phyloP scores from a whole-genome alignment of 1,284 basidiomycete genomes.

The Pseudozyma sp. region DNA sequence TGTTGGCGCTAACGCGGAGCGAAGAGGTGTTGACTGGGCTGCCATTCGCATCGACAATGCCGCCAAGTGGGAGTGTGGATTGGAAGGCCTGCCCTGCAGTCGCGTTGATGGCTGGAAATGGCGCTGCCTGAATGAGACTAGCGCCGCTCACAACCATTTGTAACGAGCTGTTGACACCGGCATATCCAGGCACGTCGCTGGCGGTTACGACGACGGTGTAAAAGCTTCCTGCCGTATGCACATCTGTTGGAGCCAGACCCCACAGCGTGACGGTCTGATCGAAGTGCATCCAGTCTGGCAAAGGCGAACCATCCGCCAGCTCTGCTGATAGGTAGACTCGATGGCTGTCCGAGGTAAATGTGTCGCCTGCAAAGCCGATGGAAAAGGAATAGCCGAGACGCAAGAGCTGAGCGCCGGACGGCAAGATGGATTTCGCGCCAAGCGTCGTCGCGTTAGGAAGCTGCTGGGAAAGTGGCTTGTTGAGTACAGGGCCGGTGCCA shows the following conservation, averaged over 20 bases:
- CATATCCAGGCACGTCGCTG: conserved; percentile 57
- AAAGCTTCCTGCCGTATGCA: conserved; percentile 50
- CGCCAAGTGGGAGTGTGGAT: conserved; percentile 51
- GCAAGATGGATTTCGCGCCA: conserved; percentile 54
- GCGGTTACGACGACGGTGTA: conserved; percentile 60
- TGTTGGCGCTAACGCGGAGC: conserved; percentile 68
- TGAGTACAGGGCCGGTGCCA: conserved; percentile 56
- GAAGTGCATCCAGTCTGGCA: conserved; percentile 84
- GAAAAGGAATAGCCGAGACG: conserved; percentile 90
- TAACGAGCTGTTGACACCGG: conserved; percentile 55
- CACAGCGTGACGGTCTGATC: conserved; percentile 78
- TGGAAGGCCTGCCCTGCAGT: conserved; percentile 71
- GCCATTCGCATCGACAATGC: conserved; percentile 25
- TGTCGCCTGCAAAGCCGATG: conserved; percentile 81
- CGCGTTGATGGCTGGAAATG: conserved; percentile 72
- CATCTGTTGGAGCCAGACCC: conserved; percentile 77
- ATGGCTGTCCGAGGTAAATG: conserved; percentile 72
- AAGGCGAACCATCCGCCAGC: conserved; percentile 76
- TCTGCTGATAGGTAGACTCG: conserved; percentile 77
- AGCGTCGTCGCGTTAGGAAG: conserved; percentile 58
- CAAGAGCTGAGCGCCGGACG: conserved; percentile 74
- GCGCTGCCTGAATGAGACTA: conserved; percentile 35
- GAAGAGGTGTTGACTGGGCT: conserved; percentile 17
- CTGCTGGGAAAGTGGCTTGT: conserved; percentile 56
- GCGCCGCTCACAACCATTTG: conserved; percentile 54